phyloP scores from a whole-genome alignment of 2,329 filamentous ascomycete species.

The Grosmannia serpens region DNA sequence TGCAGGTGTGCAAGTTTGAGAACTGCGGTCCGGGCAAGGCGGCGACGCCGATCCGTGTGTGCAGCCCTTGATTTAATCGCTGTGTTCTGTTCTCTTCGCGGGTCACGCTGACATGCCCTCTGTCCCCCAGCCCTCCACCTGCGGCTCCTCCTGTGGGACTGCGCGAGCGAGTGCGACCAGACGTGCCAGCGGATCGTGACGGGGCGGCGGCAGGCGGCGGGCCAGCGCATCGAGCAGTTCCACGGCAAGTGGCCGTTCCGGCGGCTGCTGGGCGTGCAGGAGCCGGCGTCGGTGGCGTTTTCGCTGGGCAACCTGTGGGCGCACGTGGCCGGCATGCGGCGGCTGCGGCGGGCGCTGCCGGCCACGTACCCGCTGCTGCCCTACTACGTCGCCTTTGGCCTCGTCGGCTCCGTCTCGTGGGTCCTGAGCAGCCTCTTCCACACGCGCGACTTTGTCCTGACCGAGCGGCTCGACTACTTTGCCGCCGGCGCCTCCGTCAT shows the following conservation, averaged over 20 bases:
- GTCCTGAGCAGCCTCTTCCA: slow-evolving; percentile 86
- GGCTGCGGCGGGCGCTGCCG: slow-evolving; percentile 60
- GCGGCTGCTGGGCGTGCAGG: slow-evolving; percentile 84
- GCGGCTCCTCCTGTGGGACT: slow-evolving; percentile 84
- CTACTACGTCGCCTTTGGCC: slow-evolving; percentile 72
- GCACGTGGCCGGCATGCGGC: slow-evolving; percentile 64
- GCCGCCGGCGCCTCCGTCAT: slow-evolving; percentile 81
- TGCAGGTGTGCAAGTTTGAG: slow-evolving; percentile 64
- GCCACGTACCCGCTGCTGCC: slow-evolving; percentile 60
- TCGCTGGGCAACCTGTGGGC: slow-evolving; percentile 83
- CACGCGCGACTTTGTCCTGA: slow-evolving; percentile 70
- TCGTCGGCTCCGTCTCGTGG: slow-evolving; percentile 76
- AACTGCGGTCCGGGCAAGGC: slow-evolving; percentile 60
- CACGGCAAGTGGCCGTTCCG: slow-evolving; percentile 98
- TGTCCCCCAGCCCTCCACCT: slow-evolving; percentile 58
- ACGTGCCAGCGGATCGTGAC: slow-evolving; percentile 93
- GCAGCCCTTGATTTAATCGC: too few species aligned
- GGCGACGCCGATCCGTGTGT: slow-evolving; percentile 58
- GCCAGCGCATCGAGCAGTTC: slow-evolving; percentile 71
- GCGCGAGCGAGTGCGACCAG: slow-evolving; percentile 92
- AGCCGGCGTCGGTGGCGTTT: slow-evolving; percentile 88
- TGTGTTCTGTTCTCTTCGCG: too few species aligned
- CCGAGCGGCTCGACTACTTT: slow-evolving; percentile 95
- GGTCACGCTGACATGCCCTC: background rate
- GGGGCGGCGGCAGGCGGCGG: slow-evolving; percentile 50